Evolutionary conservation across 129 eudicot genomes (phyloP).

Genomic region (sunflower (Helianthus annuus)): DNA sequence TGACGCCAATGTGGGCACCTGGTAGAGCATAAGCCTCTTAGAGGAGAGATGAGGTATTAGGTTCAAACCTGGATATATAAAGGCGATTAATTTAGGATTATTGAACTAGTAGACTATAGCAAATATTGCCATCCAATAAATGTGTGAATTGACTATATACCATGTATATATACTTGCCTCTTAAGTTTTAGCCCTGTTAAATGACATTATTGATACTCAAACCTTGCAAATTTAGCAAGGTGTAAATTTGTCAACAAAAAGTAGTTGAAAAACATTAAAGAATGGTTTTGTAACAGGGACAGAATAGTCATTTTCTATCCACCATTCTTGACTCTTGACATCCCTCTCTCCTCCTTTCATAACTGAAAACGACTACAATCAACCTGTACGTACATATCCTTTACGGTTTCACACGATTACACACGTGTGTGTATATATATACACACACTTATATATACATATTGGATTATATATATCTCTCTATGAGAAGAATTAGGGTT

Average conservation of each 20-base stretch:
- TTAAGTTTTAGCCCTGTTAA: background rate
- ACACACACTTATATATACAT: background rate
- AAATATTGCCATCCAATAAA: no score
- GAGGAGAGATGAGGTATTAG: no score
- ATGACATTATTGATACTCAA: background rate
- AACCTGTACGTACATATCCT: constrained; percentile 38
- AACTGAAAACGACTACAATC: constrained; percentile 72
- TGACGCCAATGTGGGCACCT: no score
- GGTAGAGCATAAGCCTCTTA: no score
- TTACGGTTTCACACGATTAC: constrained; percentile 17
- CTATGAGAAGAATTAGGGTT: background rate
- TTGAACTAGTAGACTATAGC: no score
- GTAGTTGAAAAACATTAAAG: constrained; percentile 25
- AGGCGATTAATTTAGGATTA: no score
- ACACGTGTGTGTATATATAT: background rate
- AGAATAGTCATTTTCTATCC: constrained; percentile 38
- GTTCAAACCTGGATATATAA: no score
- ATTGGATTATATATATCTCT: background rate
- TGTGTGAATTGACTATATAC: no score
- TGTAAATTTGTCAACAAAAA: background rate
- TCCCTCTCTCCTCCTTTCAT: constrained; percentile 27
- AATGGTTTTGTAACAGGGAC: constrained; percentile 22
- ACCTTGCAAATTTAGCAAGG: background rate
- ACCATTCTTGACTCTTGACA: constrained; percentile 14
- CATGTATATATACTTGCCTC: no score